These are phyloP conservation scores for Agroathelia rolfsii DNA, from an alignment of 1,284 basidiomycete species.

Conservation along the genomic window DNA sequence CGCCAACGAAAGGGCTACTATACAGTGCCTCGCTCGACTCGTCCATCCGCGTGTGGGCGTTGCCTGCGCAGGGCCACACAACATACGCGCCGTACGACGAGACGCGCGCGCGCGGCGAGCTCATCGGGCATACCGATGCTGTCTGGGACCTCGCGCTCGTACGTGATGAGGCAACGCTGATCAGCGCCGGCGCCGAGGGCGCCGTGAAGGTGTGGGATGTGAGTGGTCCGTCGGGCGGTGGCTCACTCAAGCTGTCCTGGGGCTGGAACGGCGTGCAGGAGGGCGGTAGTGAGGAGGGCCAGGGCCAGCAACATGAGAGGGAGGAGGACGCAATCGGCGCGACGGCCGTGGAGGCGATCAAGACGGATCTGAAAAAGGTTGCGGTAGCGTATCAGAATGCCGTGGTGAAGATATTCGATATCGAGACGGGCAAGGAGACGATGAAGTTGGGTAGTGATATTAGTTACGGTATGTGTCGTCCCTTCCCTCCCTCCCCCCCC, in stretches of 20 bases:
- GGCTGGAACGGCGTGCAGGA: constrained; percentile 68
- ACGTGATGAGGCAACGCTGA: constrained; percentile 69
- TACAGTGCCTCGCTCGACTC: constrained; percentile 93
- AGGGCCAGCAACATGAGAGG: constrained; percentile 27
- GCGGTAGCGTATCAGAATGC: constrained; percentile 91
- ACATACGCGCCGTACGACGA: constrained; percentile 87
- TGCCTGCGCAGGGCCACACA: constrained; percentile 63
- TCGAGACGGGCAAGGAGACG: constrained; percentile 78
- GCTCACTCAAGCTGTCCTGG: constrained; percentile 67
- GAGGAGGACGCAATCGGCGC: constrained; percentile 53
- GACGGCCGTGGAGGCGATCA: constrained; percentile 74
- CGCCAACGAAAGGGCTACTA: constrained; percentile 64
- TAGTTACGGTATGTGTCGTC: constrained; percentile 49
- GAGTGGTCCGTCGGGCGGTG: constrained; percentile 46
- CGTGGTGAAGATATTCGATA: constrained; percentile 83
- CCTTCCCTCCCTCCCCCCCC: too few relatives aligned
- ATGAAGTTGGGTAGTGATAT: constrained; percentile 58
- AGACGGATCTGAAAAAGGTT: constrained; percentile 68
- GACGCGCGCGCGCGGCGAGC: constrained; percentile 63
- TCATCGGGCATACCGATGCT: constrained; percentile 89
- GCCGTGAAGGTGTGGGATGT: constrained; percentile 90
- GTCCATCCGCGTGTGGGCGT: constrained; percentile 84
- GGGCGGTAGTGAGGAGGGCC: constrained; percentile 37
- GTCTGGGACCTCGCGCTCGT: constrained; percentile 89
- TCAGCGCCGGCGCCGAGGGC: constrained; percentile 87